These are phyloP conservation scores for Globisporangium orthogonon DNA, from an alignment of 352 stramenopile species.

Conservation along the genomic window DNA sequence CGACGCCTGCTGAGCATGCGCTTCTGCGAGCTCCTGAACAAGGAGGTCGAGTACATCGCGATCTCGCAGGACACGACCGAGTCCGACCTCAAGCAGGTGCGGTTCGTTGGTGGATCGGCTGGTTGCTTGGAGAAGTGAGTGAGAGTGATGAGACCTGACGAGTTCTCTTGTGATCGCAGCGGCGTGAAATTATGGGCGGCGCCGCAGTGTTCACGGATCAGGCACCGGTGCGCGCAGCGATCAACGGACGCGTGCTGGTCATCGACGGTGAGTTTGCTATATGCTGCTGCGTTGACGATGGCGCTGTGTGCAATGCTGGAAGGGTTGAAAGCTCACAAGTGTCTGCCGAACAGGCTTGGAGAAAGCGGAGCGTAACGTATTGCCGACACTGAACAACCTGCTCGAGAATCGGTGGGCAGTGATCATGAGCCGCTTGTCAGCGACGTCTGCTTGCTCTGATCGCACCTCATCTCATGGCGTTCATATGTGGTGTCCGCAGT, in stretches of 20 bases:
- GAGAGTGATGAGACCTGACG: not conserved
- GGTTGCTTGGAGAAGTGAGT: not conserved
- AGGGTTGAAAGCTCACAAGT: not conserved
- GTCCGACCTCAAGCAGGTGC: conserved; percentile 86
- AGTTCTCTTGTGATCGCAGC: conserved; percentile 13
- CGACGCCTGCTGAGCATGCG: conserved; percentile 71
- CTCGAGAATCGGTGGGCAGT: conserved; percentile 86
- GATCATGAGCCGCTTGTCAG: not conserved
- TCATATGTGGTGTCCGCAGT: conserved; percentile 10
- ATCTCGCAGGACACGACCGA: conserved; percentile 94
- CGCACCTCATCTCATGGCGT: not conserved
- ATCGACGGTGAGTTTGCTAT: conserved; percentile 82
- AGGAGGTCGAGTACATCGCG: conserved; percentile 87
- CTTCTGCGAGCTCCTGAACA: conserved; percentile 82
- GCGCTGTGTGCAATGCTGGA: not conserved
- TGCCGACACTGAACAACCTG: conserved; percentile 97
- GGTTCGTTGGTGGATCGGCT: not conserved
- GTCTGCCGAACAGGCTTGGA: conserved; percentile 66
- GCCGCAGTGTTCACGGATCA: conserved; percentile 88
- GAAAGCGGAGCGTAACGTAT: conserved; percentile 94
- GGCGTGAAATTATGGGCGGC: conserved; percentile 62
- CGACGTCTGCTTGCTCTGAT: not conserved
- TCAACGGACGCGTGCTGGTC: conserved; percentile 90
- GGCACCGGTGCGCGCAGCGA: conserved; percentile 90
- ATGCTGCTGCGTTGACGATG: not conserved